Evolutionary conservation across 352 stramenopile genomes (phyloP), one percentile per base, ranked within the genome.

Genomic region (Phytophthora megakarya): DNA sequence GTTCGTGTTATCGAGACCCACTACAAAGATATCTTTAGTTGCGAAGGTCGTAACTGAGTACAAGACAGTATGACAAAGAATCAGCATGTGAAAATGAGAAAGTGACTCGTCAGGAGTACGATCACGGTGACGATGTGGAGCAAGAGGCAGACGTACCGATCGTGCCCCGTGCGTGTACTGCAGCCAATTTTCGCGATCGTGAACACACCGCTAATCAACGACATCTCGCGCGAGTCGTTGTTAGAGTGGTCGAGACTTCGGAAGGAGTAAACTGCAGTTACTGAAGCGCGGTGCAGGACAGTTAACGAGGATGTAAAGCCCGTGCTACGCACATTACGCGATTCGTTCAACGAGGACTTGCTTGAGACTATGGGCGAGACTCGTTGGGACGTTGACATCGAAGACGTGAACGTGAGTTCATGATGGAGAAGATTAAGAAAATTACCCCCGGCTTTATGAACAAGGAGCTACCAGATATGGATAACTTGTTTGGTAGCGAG

Each of bases 381-480:
- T 1, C 47, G 47, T 15, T 67, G 49, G 49, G 48, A 67, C 4
- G 23, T 55, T 9, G 18, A 61, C 15, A 46, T 52, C 7, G 46
- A 57, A 13, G 37, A 65, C 16, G 15, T 55, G 49, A 60, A 40
- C 1, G 48, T n/a, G 32, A 55, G 11, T 50, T 67, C 25, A 6
- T 67, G 13, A 61, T 61, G 58, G 6, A n/a, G 16, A 67, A 61
- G n/a, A 55, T 46, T 32, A 44, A 19, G 22, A 42, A 61, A 33
- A 67, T 61, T 6, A 67, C 19, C 1, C 8, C 11, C 4, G 44
- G 42, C 23, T 61, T 67, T 18, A 67, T 45, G 42, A 67, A 67
- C 23, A 49, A 25, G 32, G 59, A 51, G 18, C 33, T 61, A 1
- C 48, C 40, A 7, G 40, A 55, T 8, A 61, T 61, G 30, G 23